Evolutionary conservation across 2,329 filamentous ascomycete genomes (phyloP).

Genomic region (Daldinia eschscholtzii): DNA sequence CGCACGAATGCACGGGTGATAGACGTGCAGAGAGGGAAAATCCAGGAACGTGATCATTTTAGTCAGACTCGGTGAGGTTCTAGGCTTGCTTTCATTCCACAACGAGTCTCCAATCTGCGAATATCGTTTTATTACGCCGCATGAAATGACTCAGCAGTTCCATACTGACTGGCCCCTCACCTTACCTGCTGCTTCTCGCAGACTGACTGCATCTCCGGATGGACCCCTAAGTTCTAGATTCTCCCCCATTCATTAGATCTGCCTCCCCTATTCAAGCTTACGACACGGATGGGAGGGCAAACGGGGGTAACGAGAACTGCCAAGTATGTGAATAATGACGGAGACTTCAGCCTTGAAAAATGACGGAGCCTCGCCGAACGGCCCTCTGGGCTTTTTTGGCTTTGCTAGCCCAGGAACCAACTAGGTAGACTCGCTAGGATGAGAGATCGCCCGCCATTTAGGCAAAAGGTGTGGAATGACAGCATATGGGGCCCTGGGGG

Average conservation of each 20-base stretch:
- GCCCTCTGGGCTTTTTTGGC: slow-evolving; percentile 12
- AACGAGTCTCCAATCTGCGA: slow-evolving; percentile 30
- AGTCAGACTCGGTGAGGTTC: slow-evolving; percentile 38
- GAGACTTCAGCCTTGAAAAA: slow-evolving; percentile 33
- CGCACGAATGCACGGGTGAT: slow-evolving; percentile 37
- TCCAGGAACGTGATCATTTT: slow-evolving; percentile 43
- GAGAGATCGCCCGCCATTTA: slow-evolving; percentile 47
- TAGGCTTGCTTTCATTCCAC: slow-evolving; percentile 33
- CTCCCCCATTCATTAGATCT: slow-evolving; percentile 25
- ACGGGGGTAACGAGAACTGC: neutral
- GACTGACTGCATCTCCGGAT: slow-evolving; percentile 32
- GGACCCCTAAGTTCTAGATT: slow-evolving; percentile 31
- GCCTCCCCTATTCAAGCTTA: slow-evolving; percentile 22
- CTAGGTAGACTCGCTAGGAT: slow-evolving; percentile 43
- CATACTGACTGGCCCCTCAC: slow-evolving; percentile 24
- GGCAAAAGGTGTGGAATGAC: slow-evolving; percentile 47
- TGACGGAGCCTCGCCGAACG: slow-evolving; percentile 37
- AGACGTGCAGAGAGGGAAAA: slow-evolving; percentile 36
- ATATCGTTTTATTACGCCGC: slow-evolving; percentile 21
- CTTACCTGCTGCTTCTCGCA: slow-evolving; percentile 16
- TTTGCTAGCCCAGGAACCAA: slow-evolving; percentile 23
- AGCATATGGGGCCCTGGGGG: slow-evolving; percentile 38
- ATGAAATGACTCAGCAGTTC: slow-evolving; percentile 39
- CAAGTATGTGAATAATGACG: slow-evolving; percentile 21
- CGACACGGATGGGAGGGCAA: slow-evolving; percentile 8